Percentiles rank a stretch among this genome's conserved stretches.
Evolutionary conservation across 495 filamentous ascomycete species (phyloP).

Genomic region (Xylaria telfairii): DNA sequence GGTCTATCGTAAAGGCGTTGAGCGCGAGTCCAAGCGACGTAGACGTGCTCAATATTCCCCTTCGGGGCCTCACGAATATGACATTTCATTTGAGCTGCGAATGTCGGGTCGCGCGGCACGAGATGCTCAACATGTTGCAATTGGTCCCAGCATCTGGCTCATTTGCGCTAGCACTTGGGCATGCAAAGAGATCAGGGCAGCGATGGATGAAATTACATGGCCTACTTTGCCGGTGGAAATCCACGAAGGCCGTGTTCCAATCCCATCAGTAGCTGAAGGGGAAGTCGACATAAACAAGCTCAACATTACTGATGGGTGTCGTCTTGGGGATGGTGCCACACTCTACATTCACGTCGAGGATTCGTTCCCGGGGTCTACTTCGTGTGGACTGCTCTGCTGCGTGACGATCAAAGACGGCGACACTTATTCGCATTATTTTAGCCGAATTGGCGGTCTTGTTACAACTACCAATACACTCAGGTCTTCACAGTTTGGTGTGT

Average conservation of each 20-base stretch:
- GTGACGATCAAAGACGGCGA: not conserved
- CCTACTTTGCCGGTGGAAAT: not conserved
- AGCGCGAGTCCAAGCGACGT: not conserved
- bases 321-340: not conserved
- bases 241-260: constrained; percentile 1
- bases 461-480: not conserved
- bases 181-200: constrained; percentile 1
- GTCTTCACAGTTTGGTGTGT: constrained; percentile 12
- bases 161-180: constrained; percentile 6
- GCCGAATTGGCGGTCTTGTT: constrained; percentile 2
- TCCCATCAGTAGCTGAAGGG: not conserved
- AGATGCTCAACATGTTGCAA: not conserved
- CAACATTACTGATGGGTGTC: not conserved
- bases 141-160: constrained; percentile 4
- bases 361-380: not conserved
- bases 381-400: constrained; percentile 5
- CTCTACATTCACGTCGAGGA: constrained; percentile 4
- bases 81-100: constrained; percentile 12
- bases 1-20: constrained; percentile 11
- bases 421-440: constrained; percentile 6
- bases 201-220: constrained; percentile 6
- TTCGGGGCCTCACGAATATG: not conserved
- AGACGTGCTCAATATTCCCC: not conserved
- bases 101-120: constrained; percentile 3
- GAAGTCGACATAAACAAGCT: not conserved